Evolutionary conservation across 164 flowering plant genomes (phyloP), one percentile per base, ranked within the genome.

Genomic region (Kalanchoe fedtschenkoi): DNA sequence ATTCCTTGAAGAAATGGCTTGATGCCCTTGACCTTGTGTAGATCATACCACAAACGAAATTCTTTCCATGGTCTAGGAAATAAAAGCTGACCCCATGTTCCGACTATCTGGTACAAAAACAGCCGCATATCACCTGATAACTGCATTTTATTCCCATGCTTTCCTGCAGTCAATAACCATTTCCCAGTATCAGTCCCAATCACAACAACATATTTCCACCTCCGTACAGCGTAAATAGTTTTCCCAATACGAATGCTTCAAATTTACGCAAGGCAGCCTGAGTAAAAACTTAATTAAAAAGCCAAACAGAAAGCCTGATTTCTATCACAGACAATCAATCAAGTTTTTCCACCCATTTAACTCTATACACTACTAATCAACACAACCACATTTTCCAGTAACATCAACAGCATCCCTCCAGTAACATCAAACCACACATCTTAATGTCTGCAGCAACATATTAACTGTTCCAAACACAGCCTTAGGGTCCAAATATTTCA

Each of bases 11-110:
- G 83, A 69, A 80, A 57, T 64, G 98, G 98, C 71, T 85, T 85
- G 44, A 81, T 72, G 64, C 77, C 84, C 74, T 78, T 93, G 33
- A 87, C 77, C 79, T 93, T 93, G 71, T 88, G 97, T 6, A 56
- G 56, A 61, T 90, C 89, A 70, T 90, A 90, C 98, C 98, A 93
- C 64, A 86, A 61, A 54, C 98, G 89, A 62, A 93, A 90, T 77
- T 93, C 97, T 74, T 88, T 93, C 98, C 98, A 90, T n/a, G 91
- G 97, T 69, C 72, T 88, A 26, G 97, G 98, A 64, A 93, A 93
- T 64, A 93, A 88, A 76, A 93, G 90, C 80, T 93, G 98, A 47
- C 98, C 98, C 98, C 98, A 93, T 17, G 98, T 93, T 53, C 98
- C 97, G 71, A 93, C 98, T 70, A 93, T 67, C 76, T 85, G 97